phyloP scores from a whole-genome alignment of 306 rosid species.

The Luffa aegyptiaca region DNA sequence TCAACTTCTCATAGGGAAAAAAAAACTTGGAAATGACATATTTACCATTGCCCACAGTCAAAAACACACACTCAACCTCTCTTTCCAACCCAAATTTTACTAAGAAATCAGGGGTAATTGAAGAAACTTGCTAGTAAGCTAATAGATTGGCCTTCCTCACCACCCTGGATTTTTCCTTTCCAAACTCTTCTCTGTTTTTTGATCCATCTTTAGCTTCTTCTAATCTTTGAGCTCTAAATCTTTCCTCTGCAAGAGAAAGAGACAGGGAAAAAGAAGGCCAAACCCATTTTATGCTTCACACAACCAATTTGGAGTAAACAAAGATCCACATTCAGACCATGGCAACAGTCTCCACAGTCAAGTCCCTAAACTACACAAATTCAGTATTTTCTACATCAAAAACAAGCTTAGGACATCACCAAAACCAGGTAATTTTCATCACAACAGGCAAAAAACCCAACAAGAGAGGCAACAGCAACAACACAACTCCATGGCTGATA shows the following conservation, averaged over 20 bases:
- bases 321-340: constrained; percentile 28
- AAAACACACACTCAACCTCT: not conserved
- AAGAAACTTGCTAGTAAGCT: constrained; percentile 28
- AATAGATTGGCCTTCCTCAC: constrained; percentile 10
- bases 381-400: constrained; percentile 55
- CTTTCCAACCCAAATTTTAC: constrained; percentile 6
- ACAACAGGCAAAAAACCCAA: constrained; percentile 18
- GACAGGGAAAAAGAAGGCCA: not conserved
- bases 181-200: constrained; percentile 18
- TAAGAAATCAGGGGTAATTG: constrained; percentile 59
- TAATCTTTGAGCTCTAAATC: constrained; percentile 16
- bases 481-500: constrained; percentile 35
- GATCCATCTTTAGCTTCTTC: constrained; percentile 25
- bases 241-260: not conserved
- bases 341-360: constrained; percentile 82
- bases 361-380: constrained; percentile 48
- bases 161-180: constrained; percentile 12
- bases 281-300: constrained; percentile 12
- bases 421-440: constrained; percentile 62
- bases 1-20: not conserved
- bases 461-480: constrained; percentile 10
- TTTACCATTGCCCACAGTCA: not conserved
- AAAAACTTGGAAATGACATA: not conserved
- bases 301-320: not conserved
- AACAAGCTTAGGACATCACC: constrained; percentile 44